Evolutionary conservation across 768 basidiomycete species (phyloP), one percentile per base, ranked within the genome.

Genomic region (Russula sp.): DNA sequence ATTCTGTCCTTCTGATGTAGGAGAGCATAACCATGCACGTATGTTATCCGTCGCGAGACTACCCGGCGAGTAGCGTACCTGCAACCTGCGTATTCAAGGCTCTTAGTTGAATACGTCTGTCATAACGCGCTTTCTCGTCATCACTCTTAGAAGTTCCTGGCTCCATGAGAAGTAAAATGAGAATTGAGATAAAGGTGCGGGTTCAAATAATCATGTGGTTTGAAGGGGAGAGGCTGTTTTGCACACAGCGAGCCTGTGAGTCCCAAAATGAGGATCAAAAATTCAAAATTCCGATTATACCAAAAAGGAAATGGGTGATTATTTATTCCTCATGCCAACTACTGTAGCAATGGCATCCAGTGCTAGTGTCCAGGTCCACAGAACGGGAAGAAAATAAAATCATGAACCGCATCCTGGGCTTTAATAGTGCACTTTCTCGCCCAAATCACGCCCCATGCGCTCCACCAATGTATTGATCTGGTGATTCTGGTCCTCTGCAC

Each of bases 91-190:
- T 66, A 72, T 90, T 90, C 54, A 81, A 76, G 36, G 80, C 76
- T 73, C 81, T 88, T 68, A 90, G 80, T 59, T 79, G 82, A 28
- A 76, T 73, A 66, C 89, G 84, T 69, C 84, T 87, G 62, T 72
- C 76, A 59, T 82, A 76, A 46, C 87, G 84, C 60, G 76, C 73
- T 46, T 73, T 76, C 71, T 84, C 83, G 59, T 84, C 83, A 51
- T 84, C 82, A 20, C 71, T 62, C 70, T 81, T 84, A 3, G 71
- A 57, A 38, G 32, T 57, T 20, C 24, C 55, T 46, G 20, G 26
- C 42, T 65, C 64, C 64, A 65, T 65, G 26, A 34, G 20, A 48
- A 24, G 30, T 28, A 51, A 38, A 65, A 10, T 9, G 48, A 55
- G n/a, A 44, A 40, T 24, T 42, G 13, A 20, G 30, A 64, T 28